These are phyloP conservation scores for Lachancea sp. DNA, from an alignment of 805 yeast genomes.

Conservation along the genomic window DNA sequence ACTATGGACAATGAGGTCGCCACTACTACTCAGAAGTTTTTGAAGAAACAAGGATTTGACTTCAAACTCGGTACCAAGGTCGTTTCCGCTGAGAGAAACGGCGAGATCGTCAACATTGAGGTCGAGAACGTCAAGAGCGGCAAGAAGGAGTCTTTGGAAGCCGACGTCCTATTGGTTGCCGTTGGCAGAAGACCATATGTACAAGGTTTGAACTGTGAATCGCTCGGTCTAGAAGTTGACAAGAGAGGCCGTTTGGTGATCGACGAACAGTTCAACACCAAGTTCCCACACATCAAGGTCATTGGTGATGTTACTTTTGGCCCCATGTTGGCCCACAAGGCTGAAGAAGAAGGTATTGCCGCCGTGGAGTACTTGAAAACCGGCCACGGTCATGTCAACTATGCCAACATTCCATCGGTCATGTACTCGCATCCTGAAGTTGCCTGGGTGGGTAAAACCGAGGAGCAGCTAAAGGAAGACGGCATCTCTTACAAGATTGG, in stretches of 20 bases:
- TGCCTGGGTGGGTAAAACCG: slow-evolving; percentile 98
- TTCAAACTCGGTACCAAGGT: slow-evolving; percentile 93
- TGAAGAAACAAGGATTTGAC: slow-evolving; percentile 91
- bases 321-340: slow-evolving; percentile 99
- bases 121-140: slow-evolving; percentile 87
- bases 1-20: slow-evolving; percentile 98
- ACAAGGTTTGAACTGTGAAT: slow-evolving; percentile 81
- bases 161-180: slow-evolving; percentile 93
- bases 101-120: slow-evolving; percentile 80
- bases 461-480: slow-evolving; percentile 87
- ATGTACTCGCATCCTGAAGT: slow-evolving; percentile 99
- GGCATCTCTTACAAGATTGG: slow-evolving; percentile 91
- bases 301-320: slow-evolving; percentile 99
- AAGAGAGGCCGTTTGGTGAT: slow-evolving; percentile 89
- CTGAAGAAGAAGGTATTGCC: slow-evolving; percentile 99
- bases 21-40: slow-evolving; percentile 79
- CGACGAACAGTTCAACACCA: slow-evolving; percentile 89
- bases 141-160: slow-evolving; percentile 67
- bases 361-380: slow-evolving; percentile 90
- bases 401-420: slow-evolving; percentile 94
- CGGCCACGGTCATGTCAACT: slow-evolving; percentile 97
- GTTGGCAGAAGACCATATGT: slow-evolving; percentile 98
- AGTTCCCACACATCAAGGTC: slow-evolving; percentile 87
- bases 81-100: slow-evolving; percentile 75
- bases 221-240: slow-evolving; percentile 84